A percentile compares a stretch with the other conserved stretches of the same genome.
Evolutionary conservation across 768 basidiomycete genomes (phyloP).

Genomic region (Mycena galopus): DNA sequence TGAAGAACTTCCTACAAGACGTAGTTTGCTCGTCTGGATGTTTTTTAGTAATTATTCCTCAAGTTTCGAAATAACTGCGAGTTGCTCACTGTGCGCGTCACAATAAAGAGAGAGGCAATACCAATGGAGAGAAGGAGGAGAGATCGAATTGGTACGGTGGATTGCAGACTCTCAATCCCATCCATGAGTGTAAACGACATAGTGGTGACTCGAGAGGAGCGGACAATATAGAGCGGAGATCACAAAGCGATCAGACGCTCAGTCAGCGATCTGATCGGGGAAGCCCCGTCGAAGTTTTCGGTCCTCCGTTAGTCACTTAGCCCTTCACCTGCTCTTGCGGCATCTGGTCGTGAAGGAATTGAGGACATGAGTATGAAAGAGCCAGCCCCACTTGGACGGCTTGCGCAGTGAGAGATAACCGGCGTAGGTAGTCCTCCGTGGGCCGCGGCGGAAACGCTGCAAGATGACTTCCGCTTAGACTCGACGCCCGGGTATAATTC

Average conservation of each 20-base stretch:
- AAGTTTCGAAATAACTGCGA: background rate
- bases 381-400: too few relatives aligned
- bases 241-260: background rate
- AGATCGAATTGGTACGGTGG: background rate
- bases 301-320: too few relatives aligned
- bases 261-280: too few relatives aligned
- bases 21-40: background rate
- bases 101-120: conserved; percentile 11
- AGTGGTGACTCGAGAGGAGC: background rate
- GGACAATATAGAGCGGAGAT: background rate
- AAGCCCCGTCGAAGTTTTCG: too few relatives aligned
- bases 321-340: too few relatives aligned
- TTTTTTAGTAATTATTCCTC: background rate
- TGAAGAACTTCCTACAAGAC: background rate
- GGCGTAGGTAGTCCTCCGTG: too few relatives aligned
- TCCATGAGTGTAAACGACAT: background rate
- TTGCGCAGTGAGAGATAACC: too few relatives aligned
- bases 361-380: too few relatives aligned
- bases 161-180: background rate
- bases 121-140: conserved; percentile 15
- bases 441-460: too few relatives aligned
- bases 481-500: too few relatives aligned
- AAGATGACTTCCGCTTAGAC: too few relatives aligned
- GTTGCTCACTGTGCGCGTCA: conserved; percentile 12
- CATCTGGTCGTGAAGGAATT: too few relatives aligned